These are phyloP conservation scores for Eucalyptus microcorys DNA, from an alignment of 345 rosid genomes.

Conservation along the genomic window DNA sequence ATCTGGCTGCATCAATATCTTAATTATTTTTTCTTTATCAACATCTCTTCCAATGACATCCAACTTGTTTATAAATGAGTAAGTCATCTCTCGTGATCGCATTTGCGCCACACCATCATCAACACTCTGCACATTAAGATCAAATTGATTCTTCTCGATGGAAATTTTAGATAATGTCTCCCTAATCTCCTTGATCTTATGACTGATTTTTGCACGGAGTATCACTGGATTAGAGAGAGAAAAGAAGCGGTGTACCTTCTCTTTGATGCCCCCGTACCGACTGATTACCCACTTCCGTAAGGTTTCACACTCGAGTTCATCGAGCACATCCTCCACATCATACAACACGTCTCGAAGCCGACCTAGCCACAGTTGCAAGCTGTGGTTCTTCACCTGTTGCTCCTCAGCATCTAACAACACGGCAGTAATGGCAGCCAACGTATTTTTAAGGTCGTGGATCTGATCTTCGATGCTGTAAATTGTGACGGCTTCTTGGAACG, in stretches of 20 bases:
- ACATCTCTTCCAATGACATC: background rate
- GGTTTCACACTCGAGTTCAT: background rate
- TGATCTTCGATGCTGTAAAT: accelerated
- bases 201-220: background rate
- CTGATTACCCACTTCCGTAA: background rate
- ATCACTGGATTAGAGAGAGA: background rate
- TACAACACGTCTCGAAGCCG: background rate
- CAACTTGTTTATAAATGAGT: background rate
- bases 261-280: accelerated
- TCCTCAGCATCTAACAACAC: background rate
- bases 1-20: accelerated
- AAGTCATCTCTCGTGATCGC: background rate
- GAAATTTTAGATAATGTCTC: background rate
- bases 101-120: accelerated
- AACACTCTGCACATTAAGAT: background rate
- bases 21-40: background rate
- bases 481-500: background rate
- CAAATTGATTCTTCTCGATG: background rate
- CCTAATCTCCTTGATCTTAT: background rate
- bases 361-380: background rate
- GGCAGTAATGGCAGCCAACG: background rate
- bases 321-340: background rate
- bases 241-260: background rate
- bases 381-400: background rate
- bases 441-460: background rate